Evolutionary conservation across 495 filamentous ascomycete species (phyloP).

Genomic region (Trichoderma erinaceum): DNA sequence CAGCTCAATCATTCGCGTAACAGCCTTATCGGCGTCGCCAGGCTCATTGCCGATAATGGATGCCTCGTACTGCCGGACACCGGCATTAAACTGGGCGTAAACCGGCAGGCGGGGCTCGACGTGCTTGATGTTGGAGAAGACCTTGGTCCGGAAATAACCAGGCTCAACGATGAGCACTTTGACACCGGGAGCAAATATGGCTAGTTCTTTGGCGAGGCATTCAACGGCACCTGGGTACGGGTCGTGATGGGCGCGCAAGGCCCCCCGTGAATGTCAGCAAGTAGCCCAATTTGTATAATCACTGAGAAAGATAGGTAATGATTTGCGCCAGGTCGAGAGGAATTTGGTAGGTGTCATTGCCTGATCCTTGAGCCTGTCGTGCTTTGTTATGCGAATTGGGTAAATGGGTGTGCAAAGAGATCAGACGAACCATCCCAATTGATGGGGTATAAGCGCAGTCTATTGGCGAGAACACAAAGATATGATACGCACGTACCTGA

Average conservation of each 20-base stretch:
- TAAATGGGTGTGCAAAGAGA: background rate
- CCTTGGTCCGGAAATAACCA: conserved; percentile 21
- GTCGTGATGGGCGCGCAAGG: background rate
- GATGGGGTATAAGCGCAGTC: background rate
- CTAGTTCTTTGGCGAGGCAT: conserved; percentile 21
- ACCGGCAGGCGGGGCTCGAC: conserved; percentile 18
- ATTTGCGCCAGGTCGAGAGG: background rate
- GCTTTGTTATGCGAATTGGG: background rate
- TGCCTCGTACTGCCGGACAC: conserved; percentile 14
- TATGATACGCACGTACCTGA: conserved; percentile 4
- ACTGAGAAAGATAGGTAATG: background rate
- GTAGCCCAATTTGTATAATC: background rate
- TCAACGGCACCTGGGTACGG: conserved; percentile 21
- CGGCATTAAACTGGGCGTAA: conserved; percentile 17
- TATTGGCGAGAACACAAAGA: background rate
- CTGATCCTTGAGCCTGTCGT: background rate
- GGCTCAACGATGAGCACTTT: conserved; percentile 23
- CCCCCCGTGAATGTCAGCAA: background rate
- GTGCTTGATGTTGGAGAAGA: conserved; percentile 8
- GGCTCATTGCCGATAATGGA: conserved; percentile 9
- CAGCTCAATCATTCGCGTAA: conserved; percentile 21
- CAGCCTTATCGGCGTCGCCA: conserved; percentile 21
- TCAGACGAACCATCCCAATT: background rate
- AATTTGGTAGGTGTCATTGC: background rate
- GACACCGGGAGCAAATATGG: conserved; percentile 16